Evolutionary conservation across 352 stramenopile species (phyloP).

Genomic region (Globisporangium takayamanum): DNA sequence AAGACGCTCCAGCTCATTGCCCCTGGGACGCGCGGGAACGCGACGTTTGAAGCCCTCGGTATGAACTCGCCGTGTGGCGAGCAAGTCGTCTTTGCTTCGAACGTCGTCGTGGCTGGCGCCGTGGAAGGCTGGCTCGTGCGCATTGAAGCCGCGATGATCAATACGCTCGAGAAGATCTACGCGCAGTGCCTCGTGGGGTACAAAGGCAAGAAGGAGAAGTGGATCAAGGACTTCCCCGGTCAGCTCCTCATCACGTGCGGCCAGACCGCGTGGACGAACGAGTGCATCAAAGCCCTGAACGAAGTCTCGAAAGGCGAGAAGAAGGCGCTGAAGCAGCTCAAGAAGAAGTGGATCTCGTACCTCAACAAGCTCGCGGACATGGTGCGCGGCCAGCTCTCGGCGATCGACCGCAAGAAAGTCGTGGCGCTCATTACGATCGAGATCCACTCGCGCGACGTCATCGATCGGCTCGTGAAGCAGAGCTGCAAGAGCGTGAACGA

Average conservation of each 20-base stretch:
- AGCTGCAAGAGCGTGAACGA: constrained; percentile 89
- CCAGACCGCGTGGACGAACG: constrained; percentile 89
- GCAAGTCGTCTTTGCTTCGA: constrained; percentile 75
- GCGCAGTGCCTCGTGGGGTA: constrained; percentile 80
- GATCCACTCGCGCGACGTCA: constrained; percentile 95
- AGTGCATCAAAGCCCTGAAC: constrained; percentile 91
- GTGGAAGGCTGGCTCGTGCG: constrained; percentile 89
- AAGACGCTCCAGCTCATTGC: constrained; percentile 70
- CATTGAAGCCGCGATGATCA: constrained; percentile 82
- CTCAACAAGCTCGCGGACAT: constrained; percentile 93
- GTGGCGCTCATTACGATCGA: constrained; percentile 97
- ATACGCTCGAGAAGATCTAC: constrained; percentile 81
- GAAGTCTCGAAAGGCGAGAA: constrained; percentile 89
- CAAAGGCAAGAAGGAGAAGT: constrained; percentile 93
- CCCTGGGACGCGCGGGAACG: constrained; percentile 64
- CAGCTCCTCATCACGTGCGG: constrained; percentile 92
- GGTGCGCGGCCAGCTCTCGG: constrained; percentile 84
- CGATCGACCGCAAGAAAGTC: constrained; percentile 93
- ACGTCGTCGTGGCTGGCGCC: constrained; percentile 84
- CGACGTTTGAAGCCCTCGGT: constrained; percentile 81
- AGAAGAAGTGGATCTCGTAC: constrained; percentile 93
- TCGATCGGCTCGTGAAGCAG: constrained; percentile 92
- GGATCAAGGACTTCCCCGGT: constrained; percentile 92
- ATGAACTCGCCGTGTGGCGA: constrained; percentile 90
- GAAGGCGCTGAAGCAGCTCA: constrained; percentile 86